phyloP scores from a whole-genome alignment of 441 rosid genomes.

The Lepidium campestre region DNA sequence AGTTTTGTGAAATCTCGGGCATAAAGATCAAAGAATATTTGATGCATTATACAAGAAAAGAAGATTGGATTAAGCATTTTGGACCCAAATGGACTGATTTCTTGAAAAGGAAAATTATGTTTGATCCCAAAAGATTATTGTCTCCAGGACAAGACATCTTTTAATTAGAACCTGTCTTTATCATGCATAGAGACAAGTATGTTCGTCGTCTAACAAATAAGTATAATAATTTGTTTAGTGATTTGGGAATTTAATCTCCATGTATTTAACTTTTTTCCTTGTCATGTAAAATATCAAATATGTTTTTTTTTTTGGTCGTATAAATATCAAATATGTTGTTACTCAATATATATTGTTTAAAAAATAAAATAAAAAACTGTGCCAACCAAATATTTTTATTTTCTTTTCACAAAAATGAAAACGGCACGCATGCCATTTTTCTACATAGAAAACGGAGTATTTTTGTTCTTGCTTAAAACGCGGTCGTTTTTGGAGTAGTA shows the following conservation, averaged over 20 bases:
- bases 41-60: constrained; percentile 41
- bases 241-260: neutral
- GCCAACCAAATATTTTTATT: neutral
- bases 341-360: neutral
- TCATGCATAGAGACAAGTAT: neutral
- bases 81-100: constrained; percentile 72
- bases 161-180: constrained; percentile 1
- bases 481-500: neutral
- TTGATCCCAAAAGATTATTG: constrained; percentile 73
- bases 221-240: neutral
- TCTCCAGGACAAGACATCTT: constrained; percentile 87
- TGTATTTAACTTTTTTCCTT: neutral
- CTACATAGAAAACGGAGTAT: neutral
- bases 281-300: neutral
- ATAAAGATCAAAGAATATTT: constrained; percentile 61
- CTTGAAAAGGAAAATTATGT: constrained; percentile 41
- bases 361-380: no score
- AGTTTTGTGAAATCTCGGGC: constrained; percentile 48
- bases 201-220: neutral
- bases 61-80: constrained; percentile 72
- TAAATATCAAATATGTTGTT: no score
- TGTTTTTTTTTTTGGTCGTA: no score
- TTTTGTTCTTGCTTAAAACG: neutral
- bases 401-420: neutral
- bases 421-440: constrained; percentile 5